These are phyloP conservation scores for Clarireedia hainanense DNA, from an alignment of 2,329 filamentous ascomycete genomes.

Conservation along the genomic window DNA sequence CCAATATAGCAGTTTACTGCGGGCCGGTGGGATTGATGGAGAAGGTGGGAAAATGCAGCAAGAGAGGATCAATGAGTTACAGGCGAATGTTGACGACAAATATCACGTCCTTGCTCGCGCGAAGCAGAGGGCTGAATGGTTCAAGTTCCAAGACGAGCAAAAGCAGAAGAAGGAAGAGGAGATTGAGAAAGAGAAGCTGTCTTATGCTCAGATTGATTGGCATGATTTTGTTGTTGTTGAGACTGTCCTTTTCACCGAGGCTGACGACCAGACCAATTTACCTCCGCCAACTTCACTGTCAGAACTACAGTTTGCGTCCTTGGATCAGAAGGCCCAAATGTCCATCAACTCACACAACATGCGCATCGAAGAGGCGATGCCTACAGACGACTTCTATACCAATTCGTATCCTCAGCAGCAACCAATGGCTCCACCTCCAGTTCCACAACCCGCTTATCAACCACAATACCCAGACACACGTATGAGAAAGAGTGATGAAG, in stretches of 20 bases:
- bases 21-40: constrained; percentile 58
- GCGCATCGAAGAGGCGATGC: constrained; percentile 92
- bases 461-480: constrained; percentile 26
- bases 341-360: constrained; percentile 69
- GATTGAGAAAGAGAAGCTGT: constrained; percentile 68
- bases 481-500: constrained; percentile 33
- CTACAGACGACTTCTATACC: constrained; percentile 59
- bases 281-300: constrained; percentile 83
- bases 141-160: constrained; percentile 75
- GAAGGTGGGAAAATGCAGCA: constrained; percentile 57
- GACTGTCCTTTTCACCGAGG: constrained; percentile 84
- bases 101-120: constrained; percentile 74
- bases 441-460: constrained; percentile 27
- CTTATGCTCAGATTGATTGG: constrained; percentile 89
- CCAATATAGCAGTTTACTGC: constrained; percentile 78
- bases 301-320: constrained; percentile 86
- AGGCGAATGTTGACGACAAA: constrained; percentile 69
- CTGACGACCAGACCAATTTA: constrained; percentile 77
- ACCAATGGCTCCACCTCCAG: constrained; percentile 34
- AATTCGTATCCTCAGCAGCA: constrained; percentile 38
- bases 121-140: constrained; percentile 79
- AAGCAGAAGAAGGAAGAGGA: constrained; percentile 85
- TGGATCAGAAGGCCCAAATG: constrained; percentile 90
- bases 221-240: constrained; percentile 95
- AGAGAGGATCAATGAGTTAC: constrained; percentile 63